Conservation (phyloP, 345 rosid genomes). For the Euphorbia lathyris region DNA sequence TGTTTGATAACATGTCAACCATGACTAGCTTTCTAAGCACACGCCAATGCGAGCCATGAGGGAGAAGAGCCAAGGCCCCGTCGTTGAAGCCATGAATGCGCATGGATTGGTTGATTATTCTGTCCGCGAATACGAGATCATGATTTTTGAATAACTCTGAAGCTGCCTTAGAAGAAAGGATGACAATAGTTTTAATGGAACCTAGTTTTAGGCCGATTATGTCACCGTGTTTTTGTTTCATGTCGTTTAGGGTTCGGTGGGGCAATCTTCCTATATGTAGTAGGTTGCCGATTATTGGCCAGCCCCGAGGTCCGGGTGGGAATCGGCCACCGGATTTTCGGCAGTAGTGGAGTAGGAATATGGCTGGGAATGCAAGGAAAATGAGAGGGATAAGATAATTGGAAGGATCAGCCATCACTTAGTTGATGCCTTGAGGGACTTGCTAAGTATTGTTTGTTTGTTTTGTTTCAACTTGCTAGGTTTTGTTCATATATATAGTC, state of each 20-base stretch:
- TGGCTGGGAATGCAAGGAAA: background rate
- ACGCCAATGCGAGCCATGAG: too few relatives aligned
- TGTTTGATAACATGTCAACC: constrained; percentile 42
- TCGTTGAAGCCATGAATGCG: constrained; percentile 27
- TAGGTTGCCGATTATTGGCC: constrained; percentile 5
- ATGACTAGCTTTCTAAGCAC: constrained; percentile 44
- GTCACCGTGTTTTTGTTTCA: constrained; percentile 27
- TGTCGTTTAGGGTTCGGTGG: constrained; percentile 38
- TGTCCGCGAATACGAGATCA: constrained; percentile 48
- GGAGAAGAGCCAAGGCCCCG: constrained; percentile 51
- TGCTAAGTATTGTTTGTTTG: too few relatives aligned
- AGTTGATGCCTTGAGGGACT: too few relatives aligned
- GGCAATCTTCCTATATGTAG: background rate
- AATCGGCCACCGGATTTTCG: background rate
- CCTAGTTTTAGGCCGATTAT: constrained; percentile 56
- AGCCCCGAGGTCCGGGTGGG: background rate
- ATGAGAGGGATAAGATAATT: background rate
- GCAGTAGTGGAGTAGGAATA: background rate
- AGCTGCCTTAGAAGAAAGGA: constrained; percentile 43
- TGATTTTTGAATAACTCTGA: constrained; percentile 56
- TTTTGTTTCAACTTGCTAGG: too few relatives aligned
- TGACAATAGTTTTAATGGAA: constrained; percentile 40
- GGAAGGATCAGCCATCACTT: too few relatives aligned
- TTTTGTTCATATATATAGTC: too few relatives aligned
- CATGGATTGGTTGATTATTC: constrained; percentile 4